Evolutionary conservation across 352 stramenopile genomes (phyloP).

Genomic region (Phytophthora pisi): DNA sequence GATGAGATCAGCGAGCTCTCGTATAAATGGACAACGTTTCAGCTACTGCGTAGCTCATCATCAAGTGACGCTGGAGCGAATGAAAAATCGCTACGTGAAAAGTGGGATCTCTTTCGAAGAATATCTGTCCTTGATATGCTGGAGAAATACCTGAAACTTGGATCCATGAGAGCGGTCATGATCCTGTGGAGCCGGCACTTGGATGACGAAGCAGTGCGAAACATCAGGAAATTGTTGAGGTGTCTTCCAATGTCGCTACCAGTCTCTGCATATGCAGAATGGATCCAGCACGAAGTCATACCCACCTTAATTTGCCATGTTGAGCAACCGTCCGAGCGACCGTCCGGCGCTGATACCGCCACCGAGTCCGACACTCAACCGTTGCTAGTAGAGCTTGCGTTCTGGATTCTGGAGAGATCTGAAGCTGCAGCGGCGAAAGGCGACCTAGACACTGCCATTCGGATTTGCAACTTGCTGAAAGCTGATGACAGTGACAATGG

Average conservation of each 20-base stretch:
- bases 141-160: conserved; percentile 49
- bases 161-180: conserved; percentile 55
- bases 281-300: conserved; percentile 61
- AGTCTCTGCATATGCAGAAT: conserved; percentile 52
- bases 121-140: conserved; percentile 45
- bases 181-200: conserved; percentile 66
- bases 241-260: conserved; percentile 47
- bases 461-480: conserved; percentile 41
- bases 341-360: conserved; percentile 2
- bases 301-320: conserved; percentile 42
- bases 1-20: conserved; percentile 42
- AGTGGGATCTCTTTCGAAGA: conserved; percentile 49
- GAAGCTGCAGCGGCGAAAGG: conserved; percentile 31
- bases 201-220: conserved; percentile 35
- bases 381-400: conserved; percentile 33
- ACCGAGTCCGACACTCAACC: not conserved
- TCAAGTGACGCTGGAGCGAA: conserved; percentile 4
- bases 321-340: conserved; percentile 12
- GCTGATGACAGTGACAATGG: not conserved
- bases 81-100: conserved; percentile 10
- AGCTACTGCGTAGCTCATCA: conserved; percentile 46
- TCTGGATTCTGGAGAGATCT: conserved; percentile 43
- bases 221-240: conserved; percentile 46
- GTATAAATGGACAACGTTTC: conserved; percentile 78
- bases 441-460: conserved; percentile 39